Base-by-base conservation (phyloP, 768 basidiomycete genomes). In the Boletus patriciae region DNA sequence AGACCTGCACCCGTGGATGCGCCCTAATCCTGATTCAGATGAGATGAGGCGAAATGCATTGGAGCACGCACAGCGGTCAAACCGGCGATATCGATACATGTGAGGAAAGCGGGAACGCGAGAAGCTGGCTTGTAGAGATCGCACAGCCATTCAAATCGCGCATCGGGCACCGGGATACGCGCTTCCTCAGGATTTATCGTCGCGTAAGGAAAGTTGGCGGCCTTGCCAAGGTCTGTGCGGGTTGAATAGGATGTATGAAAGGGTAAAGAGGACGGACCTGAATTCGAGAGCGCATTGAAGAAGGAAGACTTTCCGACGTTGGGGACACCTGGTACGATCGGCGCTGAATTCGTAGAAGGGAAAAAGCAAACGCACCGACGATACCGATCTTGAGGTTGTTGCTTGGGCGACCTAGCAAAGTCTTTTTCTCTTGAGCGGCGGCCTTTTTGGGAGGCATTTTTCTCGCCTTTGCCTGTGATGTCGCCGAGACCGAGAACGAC, bases 231-330 rank as follows among this genome's bases (percentile, higher is more conserved):
- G 74, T 94, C 92, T 89, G 60, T 29, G 52, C 52, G 40, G 54
- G 48, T 51, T 59, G 60, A 54, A 52, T 16, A 34, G 51, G 38
- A 31, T 36, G 43, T 12, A 52, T 15, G 25, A 29, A 19, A 11
- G 9, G 10, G 50, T 29, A 47, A 51, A 48, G 15, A 55, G 47
- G 36, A 70, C 82, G 41, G 33, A 92, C 92, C 92, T 59, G 92
- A 93, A 66, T 94, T 84, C 33, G 96, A 95, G 50, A 98, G 83
- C 38, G 81, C 89, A 74, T 99, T 99, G 85, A 99, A 99, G 76
- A 98, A 96, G n/a, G 94, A 97, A 0, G 92, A 94, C 75, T 99
- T 98, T 61, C 97, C 97, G 64, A 98, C 96, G 72, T 99, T 98
- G 51, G 96, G 94, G 40, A 97, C 75, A 71, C 92, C 91, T 94